Conservation (phyloP, 2,329 filamentous ascomycete species). For the Talaromyces funiculosus region DNA sequence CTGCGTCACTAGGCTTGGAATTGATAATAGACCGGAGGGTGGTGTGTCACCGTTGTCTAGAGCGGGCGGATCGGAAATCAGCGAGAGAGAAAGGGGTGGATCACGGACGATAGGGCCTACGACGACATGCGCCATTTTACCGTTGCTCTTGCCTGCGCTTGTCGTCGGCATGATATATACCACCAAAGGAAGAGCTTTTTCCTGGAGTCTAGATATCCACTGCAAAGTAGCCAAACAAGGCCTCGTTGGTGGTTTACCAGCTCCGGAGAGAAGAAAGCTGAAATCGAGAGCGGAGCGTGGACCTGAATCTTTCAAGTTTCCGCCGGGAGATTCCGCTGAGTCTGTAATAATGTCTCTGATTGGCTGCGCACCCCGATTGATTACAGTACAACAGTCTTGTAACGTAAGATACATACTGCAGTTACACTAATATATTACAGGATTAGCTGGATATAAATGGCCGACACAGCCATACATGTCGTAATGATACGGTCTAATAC, state of each 20-base stretch:
- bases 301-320: conserved; percentile 2
- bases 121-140: conserved; percentile 9
- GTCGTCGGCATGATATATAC: background rate
- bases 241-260: background rate
- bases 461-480: rapidly evolving
- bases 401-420: background rate
- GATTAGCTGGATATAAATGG: background rate
- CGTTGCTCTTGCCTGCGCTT: background rate
- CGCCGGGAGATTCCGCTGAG: conserved; percentile 11
- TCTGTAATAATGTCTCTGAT: background rate
- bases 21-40: conserved; percentile 2
- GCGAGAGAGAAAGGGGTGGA: conserved; percentile 4
- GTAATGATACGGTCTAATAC: background rate
- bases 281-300: conserved; percentile 9
- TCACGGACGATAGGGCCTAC: background rate
- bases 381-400: background rate
- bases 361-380: background rate
- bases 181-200: too few relatives aligned
- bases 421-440: background rate
- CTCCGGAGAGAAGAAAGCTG: background rate
- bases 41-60: conserved; percentile 1
- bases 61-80: conserved; percentile 10
- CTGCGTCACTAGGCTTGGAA: background rate
- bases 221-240: background rate
- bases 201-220: background rate